A percentile compares a stretch with the other conserved stretches of the same genome.
Conservation (phyloP, 2,329 filamentous ascomycete genomes). For the Fusarium poae region DNA sequence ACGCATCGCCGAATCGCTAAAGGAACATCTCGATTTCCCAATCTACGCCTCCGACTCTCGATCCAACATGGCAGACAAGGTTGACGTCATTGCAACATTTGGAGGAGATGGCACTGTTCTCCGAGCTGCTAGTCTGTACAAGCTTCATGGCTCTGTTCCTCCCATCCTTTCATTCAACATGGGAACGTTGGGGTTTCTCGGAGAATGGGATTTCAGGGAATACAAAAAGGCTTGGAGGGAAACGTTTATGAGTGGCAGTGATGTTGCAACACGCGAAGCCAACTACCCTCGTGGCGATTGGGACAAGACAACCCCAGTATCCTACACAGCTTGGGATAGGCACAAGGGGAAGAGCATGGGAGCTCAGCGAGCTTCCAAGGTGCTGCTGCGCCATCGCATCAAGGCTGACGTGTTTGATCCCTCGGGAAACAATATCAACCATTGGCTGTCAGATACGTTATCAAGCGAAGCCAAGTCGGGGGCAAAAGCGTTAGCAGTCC, state of each 20-base stretch:
- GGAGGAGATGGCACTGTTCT: constrained; percentile 77
- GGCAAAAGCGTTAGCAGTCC: constrained; percentile 52
- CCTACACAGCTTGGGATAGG: constrained; percentile 72
- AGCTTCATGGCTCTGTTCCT: constrained; percentile 82
- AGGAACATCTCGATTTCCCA: constrained; percentile 78
- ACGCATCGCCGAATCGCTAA: constrained; percentile 77
- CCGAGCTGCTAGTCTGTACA: constrained; percentile 69
- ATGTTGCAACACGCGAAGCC: constrained; percentile 62
- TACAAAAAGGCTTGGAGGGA: constrained; percentile 93
- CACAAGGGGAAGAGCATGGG: constrained; percentile 87
- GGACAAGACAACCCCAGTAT: constrained; percentile 36
- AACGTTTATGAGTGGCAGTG: constrained; percentile 83
- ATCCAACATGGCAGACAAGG: constrained; percentile 76
- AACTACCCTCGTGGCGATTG: constrained; percentile 53
- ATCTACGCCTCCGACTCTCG: constrained; percentile 71
- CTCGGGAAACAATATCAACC: constrained; percentile 71
- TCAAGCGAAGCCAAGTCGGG: constrained; percentile 61
- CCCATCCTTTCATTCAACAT: constrained; percentile 96
- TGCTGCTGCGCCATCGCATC: constrained; percentile 87
- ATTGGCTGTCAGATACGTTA: constrained; percentile 60
- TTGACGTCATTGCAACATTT: constrained; percentile 89
- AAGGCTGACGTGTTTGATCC: constrained; percentile 86
- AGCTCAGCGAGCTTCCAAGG: constrained; percentile 77
- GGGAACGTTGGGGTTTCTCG: constrained; percentile 93
- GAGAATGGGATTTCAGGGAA: constrained; percentile 95